These are phyloP conservation scores for Pyrenophora tritici-repentis DNA, from an alignment of 2,329 filamentous ascomycete species.

Conservation along the genomic window DNA sequence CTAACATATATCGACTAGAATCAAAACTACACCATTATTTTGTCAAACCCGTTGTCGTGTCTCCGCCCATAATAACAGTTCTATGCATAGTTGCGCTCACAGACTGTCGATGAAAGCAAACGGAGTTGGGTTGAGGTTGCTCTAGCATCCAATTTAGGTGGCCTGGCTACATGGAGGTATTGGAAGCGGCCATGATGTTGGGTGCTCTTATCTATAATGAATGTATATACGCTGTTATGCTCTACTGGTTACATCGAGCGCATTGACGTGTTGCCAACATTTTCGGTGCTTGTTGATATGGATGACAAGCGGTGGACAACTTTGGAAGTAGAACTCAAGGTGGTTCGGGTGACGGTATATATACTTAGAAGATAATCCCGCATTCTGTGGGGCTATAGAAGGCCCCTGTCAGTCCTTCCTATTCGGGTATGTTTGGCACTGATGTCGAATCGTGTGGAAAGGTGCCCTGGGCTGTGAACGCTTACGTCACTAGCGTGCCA, in stretches of 20 bases:
- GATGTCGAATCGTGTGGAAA: conserved; percentile 1
- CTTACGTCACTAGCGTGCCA: conserved; percentile 16
- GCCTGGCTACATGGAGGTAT: conserved; percentile 19
- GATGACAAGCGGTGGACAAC: not conserved
- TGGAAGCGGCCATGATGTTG: conserved; percentile 33
- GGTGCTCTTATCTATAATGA: not conserved
- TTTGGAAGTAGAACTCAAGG: no score
- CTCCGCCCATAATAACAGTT: conserved; percentile 13
- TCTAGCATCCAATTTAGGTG: conserved; percentile 39
- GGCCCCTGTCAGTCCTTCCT: conserved; percentile 6
- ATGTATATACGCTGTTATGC: no score
- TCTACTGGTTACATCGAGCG: no score
- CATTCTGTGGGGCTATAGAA: conserved; percentile 4
- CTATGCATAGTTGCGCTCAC: conserved; percentile 2
- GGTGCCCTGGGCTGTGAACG: not conserved
- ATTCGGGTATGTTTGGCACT: not conserved
- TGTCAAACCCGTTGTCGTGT: conserved; percentile 4
- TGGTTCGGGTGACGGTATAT: not conserved
- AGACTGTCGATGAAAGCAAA: conserved; percentile 11
- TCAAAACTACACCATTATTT: not conserved
- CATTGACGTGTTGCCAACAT: not conserved
- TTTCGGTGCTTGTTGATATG: not conserved
- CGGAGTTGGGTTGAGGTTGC: conserved; percentile 11
- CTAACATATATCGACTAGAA: conserved; percentile 8
- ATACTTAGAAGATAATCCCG: not conserved